These are phyloP conservation scores for Colletotrichum gloeosporioides DNA, from an alignment of 2,329 filamentous ascomycete genomes.

Conservation along the genomic window DNA sequence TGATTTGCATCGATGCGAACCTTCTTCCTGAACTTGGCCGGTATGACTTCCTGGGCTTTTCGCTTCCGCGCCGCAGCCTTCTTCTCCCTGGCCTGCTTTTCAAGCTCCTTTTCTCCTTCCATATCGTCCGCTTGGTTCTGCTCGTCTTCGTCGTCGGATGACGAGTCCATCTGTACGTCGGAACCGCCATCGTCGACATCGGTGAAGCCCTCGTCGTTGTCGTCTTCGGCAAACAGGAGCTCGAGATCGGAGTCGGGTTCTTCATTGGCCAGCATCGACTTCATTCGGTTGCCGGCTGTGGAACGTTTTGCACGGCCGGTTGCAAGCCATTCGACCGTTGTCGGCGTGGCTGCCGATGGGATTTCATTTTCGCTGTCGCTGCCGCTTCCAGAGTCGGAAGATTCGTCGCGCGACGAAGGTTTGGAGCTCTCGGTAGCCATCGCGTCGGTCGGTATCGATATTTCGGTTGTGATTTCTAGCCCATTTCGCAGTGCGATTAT, in stretches of 20 bases:
- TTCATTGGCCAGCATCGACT: constrained; percentile 77
- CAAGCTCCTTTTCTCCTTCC: constrained; percentile 86
- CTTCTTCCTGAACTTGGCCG: constrained; percentile 74
- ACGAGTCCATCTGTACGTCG: constrained; percentile 87
- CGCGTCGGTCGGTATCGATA: neutral
- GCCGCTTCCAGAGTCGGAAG: constrained; percentile 25
- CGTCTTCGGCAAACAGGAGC: constrained; percentile 77
- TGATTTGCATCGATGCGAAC: constrained; percentile 68
- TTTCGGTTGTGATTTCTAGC: neutral
- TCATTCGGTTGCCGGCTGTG: constrained; percentile 86
- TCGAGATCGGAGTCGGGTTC: constrained; percentile 74
- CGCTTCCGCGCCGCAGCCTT: constrained; percentile 75
- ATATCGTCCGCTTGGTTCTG: constrained; percentile 71
- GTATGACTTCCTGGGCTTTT: constrained; percentile 78
- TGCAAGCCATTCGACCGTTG: constrained; percentile 70
- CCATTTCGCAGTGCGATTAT: neutral
- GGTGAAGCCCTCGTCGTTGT: constrained; percentile 71
- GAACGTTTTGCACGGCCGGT: constrained; percentile 77
- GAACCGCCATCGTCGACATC: constrained; percentile 71
- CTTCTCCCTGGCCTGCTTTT: constrained; percentile 75
- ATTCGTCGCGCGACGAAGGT: constrained; percentile 16
- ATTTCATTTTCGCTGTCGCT: constrained; percentile 39
- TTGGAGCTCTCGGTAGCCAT: constrained; percentile 18
- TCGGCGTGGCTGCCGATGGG: constrained; percentile 24
- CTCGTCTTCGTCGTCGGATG: constrained; percentile 82